Conservation (phyloP, 208 protist species). For the Leishmania aethiopica region DNA sequence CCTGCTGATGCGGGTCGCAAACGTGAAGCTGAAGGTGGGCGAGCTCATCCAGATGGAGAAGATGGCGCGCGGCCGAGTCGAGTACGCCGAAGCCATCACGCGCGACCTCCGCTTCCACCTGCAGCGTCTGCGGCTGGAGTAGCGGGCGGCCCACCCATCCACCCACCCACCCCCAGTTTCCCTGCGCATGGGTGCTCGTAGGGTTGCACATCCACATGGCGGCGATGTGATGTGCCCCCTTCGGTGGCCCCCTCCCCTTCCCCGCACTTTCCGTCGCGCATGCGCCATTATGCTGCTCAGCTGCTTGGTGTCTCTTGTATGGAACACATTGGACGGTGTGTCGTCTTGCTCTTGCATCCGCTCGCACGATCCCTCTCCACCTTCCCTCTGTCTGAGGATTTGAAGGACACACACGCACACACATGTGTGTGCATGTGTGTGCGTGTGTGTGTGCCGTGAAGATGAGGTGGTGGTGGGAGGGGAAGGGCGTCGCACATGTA, state of each 20-base stretch:
- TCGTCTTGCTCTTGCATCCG: neutral
- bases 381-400: neutral
- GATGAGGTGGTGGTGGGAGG: neutral
- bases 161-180: neutral
- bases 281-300: neutral
- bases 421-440: neutral
- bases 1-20: constrained; percentile 30
- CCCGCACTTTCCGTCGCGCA: neutral
- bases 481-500: neutral
- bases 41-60: constrained; percentile 42
- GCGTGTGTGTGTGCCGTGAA: neutral
- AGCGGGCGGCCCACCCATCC: neutral
- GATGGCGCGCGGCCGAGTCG: constrained; percentile 36
- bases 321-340: neutral
- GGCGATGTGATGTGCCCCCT: neutral
- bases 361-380: neutral
- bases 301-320: neutral
- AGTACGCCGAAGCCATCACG: constrained; percentile 40
- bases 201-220: neutral
- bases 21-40: constrained; percentile 33
- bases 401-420: neutral
- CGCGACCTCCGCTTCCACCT: constrained; percentile 27
- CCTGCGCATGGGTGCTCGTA: neutral
- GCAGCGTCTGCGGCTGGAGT: constrained; percentile 8
- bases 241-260: neutral